A percentile compares a stretch with the other conserved stretches of the same genome.
Evolutionary conservation across 225 moss, liverwort and hornwort genomes (phyloP).

Genomic region (Straminergon stramineum): DNA sequence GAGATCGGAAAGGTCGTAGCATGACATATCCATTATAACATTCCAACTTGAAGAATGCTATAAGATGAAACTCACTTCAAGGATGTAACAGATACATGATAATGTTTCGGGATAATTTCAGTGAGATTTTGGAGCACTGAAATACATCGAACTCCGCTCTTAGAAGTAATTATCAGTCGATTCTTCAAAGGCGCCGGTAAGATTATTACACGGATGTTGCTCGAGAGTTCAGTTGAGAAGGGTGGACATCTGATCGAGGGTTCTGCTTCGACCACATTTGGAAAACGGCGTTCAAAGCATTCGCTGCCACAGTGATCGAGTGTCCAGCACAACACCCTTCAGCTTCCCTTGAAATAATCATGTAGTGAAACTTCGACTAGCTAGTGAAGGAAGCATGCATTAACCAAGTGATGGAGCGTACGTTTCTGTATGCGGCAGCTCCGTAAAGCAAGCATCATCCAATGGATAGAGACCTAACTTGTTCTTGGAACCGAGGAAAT

Average conservation of each 20-base stretch:
- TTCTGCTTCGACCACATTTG: not conserved
- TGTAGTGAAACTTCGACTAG: too few species aligned
- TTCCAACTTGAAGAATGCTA: not conserved
- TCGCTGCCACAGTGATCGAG: not conserved
- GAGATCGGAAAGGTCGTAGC: not conserved
- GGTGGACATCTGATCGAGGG: not conserved
- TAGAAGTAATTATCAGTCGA: fast-evolving
- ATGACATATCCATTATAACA: not conserved
- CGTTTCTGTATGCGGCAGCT: not conserved
- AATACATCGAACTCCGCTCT: not conserved
- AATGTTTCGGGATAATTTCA: not conserved
- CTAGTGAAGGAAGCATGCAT: not conserved
- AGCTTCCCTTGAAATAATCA: not conserved
- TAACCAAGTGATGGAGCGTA: not conserved
- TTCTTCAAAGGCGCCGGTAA: fast-evolving
- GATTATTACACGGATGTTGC: not conserved
- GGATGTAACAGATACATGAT: not conserved
- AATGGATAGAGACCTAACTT: not conserved
- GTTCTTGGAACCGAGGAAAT: not conserved
- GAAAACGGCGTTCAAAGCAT: not conserved
- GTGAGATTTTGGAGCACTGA: too few species aligned
- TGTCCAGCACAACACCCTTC: not conserved
- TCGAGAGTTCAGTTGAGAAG: not conserved
- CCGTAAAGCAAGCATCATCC: not conserved
- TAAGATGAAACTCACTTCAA: fast-evolving